A percentile compares a stretch with the other conserved stretches of the same genome.
Evolutionary conservation across 2,329 filamentous ascomycete genomes (phyloP).

Genomic region (Botrytis fragariae): DNA sequence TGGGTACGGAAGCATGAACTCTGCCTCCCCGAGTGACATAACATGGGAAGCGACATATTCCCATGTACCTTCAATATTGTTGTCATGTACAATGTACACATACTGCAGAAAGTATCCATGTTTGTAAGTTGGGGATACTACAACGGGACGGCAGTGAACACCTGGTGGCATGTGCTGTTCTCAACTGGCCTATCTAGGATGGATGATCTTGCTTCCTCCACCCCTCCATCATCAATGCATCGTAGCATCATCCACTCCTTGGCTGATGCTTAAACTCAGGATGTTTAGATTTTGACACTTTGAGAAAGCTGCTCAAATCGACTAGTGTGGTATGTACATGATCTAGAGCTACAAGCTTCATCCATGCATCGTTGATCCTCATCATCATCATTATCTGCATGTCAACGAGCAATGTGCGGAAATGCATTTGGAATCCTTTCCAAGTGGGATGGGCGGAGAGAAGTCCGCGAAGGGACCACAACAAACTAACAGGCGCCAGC

Average conservation of each 20-base stretch:
- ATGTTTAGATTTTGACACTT: slow-evolving; percentile 16
- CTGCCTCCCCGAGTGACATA: slow-evolving; percentile 32
- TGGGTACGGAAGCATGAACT: slow-evolving; percentile 34
- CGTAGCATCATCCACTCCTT: slow-evolving; percentile 19
- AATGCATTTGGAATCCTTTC: slow-evolving; percentile 4
- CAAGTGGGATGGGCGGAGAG: slow-evolving; percentile 15
- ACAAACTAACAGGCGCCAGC: slow-evolving; percentile 9
- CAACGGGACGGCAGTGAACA: slow-evolving; percentile 27
- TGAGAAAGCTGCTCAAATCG: slow-evolving; percentile 8
- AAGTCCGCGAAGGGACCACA: not conserved
- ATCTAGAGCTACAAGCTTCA: slow-evolving; percentile 16
- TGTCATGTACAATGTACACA: slow-evolving; percentile 28
- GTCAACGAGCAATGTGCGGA: slow-evolving; percentile 21
- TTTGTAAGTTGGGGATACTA: slow-evolving; percentile 16
- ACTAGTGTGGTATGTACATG: not conserved
- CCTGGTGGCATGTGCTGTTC: slow-evolving; percentile 31
- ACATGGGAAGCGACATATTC: slow-evolving; percentile 23
- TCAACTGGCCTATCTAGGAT: slow-evolving; percentile 13
- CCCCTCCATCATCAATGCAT: slow-evolving; percentile 16
- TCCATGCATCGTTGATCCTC: slow-evolving; percentile 19
- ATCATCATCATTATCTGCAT: slow-evolving; percentile 18
- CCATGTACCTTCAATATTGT: slow-evolving; percentile 6
- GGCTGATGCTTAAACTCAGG: slow-evolving; percentile 19
- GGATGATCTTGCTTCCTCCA: slow-evolving; percentile 3
- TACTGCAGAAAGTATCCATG: slow-evolving; percentile 13